Evolutionary conservation across 1,139 yeast genomes (phyloP), one percentile per base, ranked within the genome.

Genomic region (Meyerozyma elateridarum): DNA sequence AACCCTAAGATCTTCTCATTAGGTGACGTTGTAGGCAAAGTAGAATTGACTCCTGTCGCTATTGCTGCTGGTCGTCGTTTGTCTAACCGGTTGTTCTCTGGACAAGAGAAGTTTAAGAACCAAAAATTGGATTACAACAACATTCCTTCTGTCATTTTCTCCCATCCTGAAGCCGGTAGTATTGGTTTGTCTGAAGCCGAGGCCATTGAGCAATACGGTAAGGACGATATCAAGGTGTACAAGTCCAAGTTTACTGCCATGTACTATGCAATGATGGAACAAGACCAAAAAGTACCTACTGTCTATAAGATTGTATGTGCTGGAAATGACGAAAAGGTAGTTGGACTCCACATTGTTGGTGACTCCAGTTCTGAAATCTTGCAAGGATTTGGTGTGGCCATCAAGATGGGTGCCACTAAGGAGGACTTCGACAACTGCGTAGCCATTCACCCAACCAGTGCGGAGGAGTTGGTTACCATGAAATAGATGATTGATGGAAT

Each of bases 371-470:
- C 95, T 24, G 99, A 91, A 61, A 88, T 93, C 41, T 73, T 91
- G 48, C 99, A 91, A 70, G 99, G 98, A 22, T 91, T 91, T 52
- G 98, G 97, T 36, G 98, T 88, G 34, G 98, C 98, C 36, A 68
- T 91, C 45, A 88, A 88, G 65, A 85, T 85, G 95, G 98, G 98
- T 24, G 98, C 98, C 28, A 91, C 98, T 29, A 91, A 91, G 70
- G 76, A 76, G 32, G 96, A 91, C 58, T 89, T 91, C 44, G 99
- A 91, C 61, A 80, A 68, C 55, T 85, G 94, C 64, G 97, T 91
- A 22, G 99, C 99, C 30, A 91, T 91, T 52, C 99, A 91, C 59
- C 99, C 99, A 41, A 89, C 98, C 1, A 79, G 94, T 43, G 98
- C 98, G 27, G 99, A 91, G 64, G 99, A 91, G 63, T 64, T 91